Conservation (phyloP, 192 early-diverging fungal species). For the Entomortierella lignicola region DNA sequence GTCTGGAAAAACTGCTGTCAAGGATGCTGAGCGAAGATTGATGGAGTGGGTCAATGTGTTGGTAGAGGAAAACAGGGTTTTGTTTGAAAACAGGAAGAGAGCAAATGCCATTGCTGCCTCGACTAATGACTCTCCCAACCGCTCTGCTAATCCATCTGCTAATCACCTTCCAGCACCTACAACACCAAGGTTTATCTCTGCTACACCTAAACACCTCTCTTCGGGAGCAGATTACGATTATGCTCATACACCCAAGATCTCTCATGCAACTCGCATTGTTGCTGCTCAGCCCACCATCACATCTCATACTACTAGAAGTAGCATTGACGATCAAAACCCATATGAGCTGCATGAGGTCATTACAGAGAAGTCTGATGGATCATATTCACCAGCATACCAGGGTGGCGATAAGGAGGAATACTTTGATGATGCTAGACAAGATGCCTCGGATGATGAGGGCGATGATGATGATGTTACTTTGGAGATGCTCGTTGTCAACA, state of each 20-base stretch:
- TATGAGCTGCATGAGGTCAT: slow-evolving; percentile 33
- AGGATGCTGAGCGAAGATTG: slow-evolving; percentile 45
- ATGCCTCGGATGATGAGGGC: slow-evolving; percentile 44
- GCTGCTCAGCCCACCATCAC: slow-evolving; percentile 25
- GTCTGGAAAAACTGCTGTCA: slow-evolving; percentile 44
- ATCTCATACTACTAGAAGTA: background rate
- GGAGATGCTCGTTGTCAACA: slow-evolving; percentile 41
- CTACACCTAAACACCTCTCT: background rate
- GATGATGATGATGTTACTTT: slow-evolving; percentile 39
- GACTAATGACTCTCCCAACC: background rate
- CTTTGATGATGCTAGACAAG: slow-evolving; percentile 33
- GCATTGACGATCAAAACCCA: background rate
- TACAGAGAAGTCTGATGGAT: slow-evolving; percentile 21
- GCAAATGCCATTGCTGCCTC: slow-evolving; percentile 20
- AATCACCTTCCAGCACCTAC: background rate
- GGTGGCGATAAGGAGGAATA: slow-evolving; percentile 51
- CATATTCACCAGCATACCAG: background rate
- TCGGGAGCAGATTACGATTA: slow-evolving; percentile 5
- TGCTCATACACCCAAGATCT: slow-evolving; percentile 24
- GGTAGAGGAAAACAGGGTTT: slow-evolving; percentile 49
- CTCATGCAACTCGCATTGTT: slow-evolving; percentile 34
- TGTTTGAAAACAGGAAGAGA: slow-evolving; percentile 40
- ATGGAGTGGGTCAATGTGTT: slow-evolving; percentile 53
- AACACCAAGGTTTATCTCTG: background rate
- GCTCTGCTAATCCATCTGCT: background rate